Base-by-base conservation (phyloP, 1,284 basidiomycete genomes). In the Ceratobasidium theobromae region DNA sequence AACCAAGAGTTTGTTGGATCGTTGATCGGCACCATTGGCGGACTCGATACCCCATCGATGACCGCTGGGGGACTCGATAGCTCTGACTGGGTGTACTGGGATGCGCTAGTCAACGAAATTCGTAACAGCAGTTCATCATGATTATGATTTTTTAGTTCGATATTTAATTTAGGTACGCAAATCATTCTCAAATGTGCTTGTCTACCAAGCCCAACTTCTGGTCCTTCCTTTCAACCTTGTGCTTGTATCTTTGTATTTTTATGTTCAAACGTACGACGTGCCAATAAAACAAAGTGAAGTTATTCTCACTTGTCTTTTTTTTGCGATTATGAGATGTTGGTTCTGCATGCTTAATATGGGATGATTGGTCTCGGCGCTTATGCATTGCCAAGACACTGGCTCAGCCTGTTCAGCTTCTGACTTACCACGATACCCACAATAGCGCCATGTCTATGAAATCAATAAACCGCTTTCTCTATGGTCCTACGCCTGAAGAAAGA, bases 401-500 rank as follows among this genome's bases (percentile, higher is more conserved):
- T 62, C 46, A 21, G 12, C 8, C 45, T 41, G n/a, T 28, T 30
- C 43, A 11, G 32, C 46, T 49, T 60, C 57, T 33, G 45, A 30
- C 45, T 46, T 27, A 46, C 48, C 55, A 69, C 69, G 43, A 28
- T 70, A 43, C 12, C 16, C 35, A 6, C 16, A 38, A 45, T 25
- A n/a, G n/a, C n/a, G n/a, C n/a, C 38, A 62, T 62, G 58, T 30
- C 69, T 68, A 94, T 95, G 92, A 91, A 95, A 77, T 80, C 88
- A 32, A 87, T 96, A 71, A 93, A 91, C 73, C 86, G 91, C 54
- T 95, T 95, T 76, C 78, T 98, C 41, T 98, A 97, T 79, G 95
- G 95, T 1, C 95, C 94, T 18, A 91, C 93, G 0, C 89, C 95
- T 35, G 94, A 98, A 77, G 96, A 98, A 79, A 86, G 84, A 72